Evolutionary conservation across 1,284 basidiomycete species (phyloP).

Genomic region (Microbotryum scabiosae): DNA sequence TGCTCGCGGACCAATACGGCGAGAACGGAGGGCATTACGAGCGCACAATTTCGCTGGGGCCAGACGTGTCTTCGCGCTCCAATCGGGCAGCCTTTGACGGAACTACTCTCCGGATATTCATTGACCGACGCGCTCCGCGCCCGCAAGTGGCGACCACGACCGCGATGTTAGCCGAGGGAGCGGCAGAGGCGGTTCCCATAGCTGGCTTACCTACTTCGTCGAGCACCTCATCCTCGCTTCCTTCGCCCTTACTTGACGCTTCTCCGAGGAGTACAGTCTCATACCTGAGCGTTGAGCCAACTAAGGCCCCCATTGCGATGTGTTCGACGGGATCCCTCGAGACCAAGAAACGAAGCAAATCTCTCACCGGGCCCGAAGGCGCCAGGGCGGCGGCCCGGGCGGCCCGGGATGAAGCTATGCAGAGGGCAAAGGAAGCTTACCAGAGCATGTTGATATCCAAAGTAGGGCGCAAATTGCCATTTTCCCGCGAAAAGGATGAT

Average conservation of each 20-base stretch:
- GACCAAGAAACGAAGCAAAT: background rate
- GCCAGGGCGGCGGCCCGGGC: slow-evolving; percentile 26
- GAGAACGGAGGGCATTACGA: slow-evolving; percentile 28
- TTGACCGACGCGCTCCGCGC: no score
- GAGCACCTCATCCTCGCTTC: background rate
- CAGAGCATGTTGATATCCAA: slow-evolving; percentile 10
- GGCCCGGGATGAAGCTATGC: slow-evolving; percentile 19
- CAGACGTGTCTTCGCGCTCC: no score
- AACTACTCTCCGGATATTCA: no score
- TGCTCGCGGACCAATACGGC: slow-evolving; percentile 30
- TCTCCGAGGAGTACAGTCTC: background rate
- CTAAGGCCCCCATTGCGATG: slow-evolving; percentile 9
- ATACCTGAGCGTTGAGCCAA: slow-evolving; percentile 49
- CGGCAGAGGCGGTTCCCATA: no score
- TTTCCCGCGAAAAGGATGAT: background rate
- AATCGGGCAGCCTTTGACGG: no score
- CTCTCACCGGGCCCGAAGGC: slow-evolving; percentile 24
- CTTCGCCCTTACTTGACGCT: background rate
- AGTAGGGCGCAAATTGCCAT: slow-evolving; percentile 6
- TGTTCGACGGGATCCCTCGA: background rate
- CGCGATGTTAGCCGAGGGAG: no score
- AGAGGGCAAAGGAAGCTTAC: slow-evolving; percentile 14
- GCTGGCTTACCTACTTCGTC: background rate
- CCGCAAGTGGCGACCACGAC: no score
- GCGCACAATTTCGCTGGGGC: background rate